Percentiles rank a stretch among this genome's conserved stretches.
Evolutionary conservation across 257 asterid genomes (phyloP).

Genomic region (Solanum raphanifolium): DNA sequence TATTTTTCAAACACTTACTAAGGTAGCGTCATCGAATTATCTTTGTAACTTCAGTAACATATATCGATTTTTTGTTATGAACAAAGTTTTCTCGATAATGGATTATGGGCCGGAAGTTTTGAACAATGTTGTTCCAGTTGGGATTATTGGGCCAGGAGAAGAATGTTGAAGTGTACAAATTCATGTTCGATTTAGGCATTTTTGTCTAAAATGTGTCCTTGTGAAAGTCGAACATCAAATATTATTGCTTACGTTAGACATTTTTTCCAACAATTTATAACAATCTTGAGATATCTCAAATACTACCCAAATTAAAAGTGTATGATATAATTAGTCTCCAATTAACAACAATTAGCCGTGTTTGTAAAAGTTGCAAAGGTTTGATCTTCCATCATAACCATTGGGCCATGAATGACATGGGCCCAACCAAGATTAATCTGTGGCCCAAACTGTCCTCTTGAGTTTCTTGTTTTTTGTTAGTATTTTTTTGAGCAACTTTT

Average conservation of each 20-base stretch:
- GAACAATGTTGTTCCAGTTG: background rate
- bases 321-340: no score
- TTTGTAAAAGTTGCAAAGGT: no score
- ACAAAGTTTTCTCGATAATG: background rate
- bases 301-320: no score
- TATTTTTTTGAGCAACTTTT: no score
- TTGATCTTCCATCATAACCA: no score
- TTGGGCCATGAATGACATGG: no score
- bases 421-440: background rate
- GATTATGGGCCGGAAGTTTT: background rate
- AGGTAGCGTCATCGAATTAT: background rate
- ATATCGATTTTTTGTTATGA: background rate
- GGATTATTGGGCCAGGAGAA: background rate
- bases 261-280: background rate
- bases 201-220: background rate
- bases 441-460: background rate
- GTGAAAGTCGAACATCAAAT: no score
- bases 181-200: no score
- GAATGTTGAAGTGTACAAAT: no score
- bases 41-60: background rate
- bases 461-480: background rate
- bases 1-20: background rate
- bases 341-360: no score
- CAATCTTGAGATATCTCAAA: background rate
- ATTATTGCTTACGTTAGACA: no score